Evolutionary conservation across 208 protist species (phyloP), one percentile per base, ranked within the genome.

Genomic region (Trypanosoma cruzi): DNA sequence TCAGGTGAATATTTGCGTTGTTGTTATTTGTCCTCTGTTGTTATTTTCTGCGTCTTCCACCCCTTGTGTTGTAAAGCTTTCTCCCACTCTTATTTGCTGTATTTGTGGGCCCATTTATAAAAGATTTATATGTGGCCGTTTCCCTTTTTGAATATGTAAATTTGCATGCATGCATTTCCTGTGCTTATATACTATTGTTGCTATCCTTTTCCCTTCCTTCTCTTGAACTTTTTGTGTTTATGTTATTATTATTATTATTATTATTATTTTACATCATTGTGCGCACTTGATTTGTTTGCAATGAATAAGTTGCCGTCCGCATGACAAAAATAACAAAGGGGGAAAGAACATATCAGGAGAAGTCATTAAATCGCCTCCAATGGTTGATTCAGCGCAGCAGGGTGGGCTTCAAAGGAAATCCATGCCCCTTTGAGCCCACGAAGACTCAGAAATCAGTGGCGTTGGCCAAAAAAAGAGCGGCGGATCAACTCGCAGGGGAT

Each of bases 341-440:
- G 46, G 81, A 82, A 59, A 56, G 58, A 28, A 75, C 79, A 40
- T 68, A 75, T 64, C 83, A 92, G 31, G 82, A 89, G 18, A 85
- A 83, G 56, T 64, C 82, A 26, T 70, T 93, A n/a, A 77, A 79
- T 11, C 85, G 85, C 78, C 69, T 96, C 37, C 77, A 88, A 26
- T 96, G 91, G 88, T 48, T 94, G 22, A 90, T 73, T 46, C 84
- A 93, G 61, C 78, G 88, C 16, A 80, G 67, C 42, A 84, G 88
- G 29, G 55, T 68, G 24, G 86, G 89, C 37, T 96, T 88, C 71
- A 92, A 89, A n/a, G 88, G 88, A 0, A 96, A 96, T 64, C 86
- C 91, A 14, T 26, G 82, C 0, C 81, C 86, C 4, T 94, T 93
- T 75, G 88, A 92, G 54, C 42, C 48, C 2, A 52, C 68, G 28